Conservation (phyloP, 176 grass and related monocot species). For the Typha latifolia region DNA sequence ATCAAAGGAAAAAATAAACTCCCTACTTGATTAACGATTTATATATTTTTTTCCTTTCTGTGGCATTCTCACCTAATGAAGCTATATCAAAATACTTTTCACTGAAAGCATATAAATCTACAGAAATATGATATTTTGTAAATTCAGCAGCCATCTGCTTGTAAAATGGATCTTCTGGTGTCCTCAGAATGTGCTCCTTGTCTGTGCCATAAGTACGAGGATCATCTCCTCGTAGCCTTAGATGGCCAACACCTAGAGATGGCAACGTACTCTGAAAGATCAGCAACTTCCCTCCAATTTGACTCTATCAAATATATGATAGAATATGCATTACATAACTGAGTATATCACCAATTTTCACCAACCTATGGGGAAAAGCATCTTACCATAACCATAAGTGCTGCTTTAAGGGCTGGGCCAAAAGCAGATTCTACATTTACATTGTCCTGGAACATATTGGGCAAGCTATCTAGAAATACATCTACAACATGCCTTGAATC, state of each 20-base stretch:
- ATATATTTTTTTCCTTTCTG: background rate
- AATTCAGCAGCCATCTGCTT: conserved; percentile 99
- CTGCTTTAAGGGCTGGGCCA: conserved; percentile 83
- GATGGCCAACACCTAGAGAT: conserved; percentile 72
- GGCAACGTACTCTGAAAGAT: conserved; percentile 93
- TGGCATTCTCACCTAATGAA: conserved; percentile 58
- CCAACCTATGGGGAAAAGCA: conserved; percentile 13
- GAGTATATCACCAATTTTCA: background rate
- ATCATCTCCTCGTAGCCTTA: conserved; percentile 92
- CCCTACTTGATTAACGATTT: background rate
- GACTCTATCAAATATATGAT: conserved; percentile 44
- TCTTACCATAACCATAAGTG: conserved; percentile 97
- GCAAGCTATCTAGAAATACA: conserved; percentile 82
- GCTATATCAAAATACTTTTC: conserved; percentile 87
- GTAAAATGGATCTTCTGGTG: conserved; percentile 88
- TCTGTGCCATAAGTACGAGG: conserved; percentile 83
- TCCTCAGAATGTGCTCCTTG: conserved; percentile 73
- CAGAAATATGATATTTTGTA: conserved; percentile 78
- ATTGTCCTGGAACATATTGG: conserved; percentile 81
- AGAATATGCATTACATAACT: conserved; percentile 20
- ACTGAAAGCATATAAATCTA: conserved; percentile 86
- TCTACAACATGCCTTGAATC: conserved; percentile 83
- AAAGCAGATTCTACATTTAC: conserved; percentile 87
- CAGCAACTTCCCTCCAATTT: conserved; percentile 83
- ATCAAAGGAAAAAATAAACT: background rate